Conservation (phyloP, 2,329 filamentous ascomycete genomes). For the Salinomyces thailandicus region DNA sequence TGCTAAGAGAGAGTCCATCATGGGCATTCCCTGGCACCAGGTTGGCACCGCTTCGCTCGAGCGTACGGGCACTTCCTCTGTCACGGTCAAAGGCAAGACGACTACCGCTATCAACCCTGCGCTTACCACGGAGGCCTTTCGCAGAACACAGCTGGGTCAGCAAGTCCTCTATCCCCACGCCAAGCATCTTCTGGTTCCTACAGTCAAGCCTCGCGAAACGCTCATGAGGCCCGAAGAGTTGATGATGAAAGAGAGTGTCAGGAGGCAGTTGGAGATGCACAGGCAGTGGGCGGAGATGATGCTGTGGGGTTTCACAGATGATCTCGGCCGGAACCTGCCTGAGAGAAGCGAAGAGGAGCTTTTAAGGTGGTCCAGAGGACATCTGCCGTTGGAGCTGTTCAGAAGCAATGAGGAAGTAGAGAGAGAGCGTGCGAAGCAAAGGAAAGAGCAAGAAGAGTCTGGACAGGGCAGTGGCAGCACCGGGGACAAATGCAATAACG, state of each 20-base stretch:
- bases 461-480: too few relatives aligned
- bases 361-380: constrained; percentile 5
- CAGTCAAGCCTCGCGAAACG: constrained; percentile 8
- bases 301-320: constrained; percentile 42
- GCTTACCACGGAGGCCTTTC: constrained; percentile 5
- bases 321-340: constrained; percentile 5
- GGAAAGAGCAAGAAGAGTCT: too few relatives aligned
- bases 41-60: constrained; percentile 47
- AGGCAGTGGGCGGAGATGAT: constrained; percentile 47
- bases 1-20: constrained; percentile 26
- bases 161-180: constrained; percentile 10
- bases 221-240: constrained; percentile 50
- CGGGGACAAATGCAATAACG: too few relatives aligned
- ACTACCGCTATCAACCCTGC: constrained; percentile 4
- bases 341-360: constrained; percentile 7
- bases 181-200: constrained; percentile 7
- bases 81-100: constrained; percentile 4
- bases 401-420: constrained; percentile 3
- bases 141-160: background rate
- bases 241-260: constrained; percentile 45
- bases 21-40: constrained; percentile 43
- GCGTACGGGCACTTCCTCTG: constrained; percentile 24
- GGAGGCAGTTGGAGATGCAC: constrained; percentile 45
- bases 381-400: constrained; percentile 2
- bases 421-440: background rate